Percentiles rank a stretch among this genome's conserved stretches.
These are phyloP conservation scores for Xylaria sp. DNA, from an alignment of 2,329 filamentous ascomycete genomes.

Conservation along the genomic window DNA sequence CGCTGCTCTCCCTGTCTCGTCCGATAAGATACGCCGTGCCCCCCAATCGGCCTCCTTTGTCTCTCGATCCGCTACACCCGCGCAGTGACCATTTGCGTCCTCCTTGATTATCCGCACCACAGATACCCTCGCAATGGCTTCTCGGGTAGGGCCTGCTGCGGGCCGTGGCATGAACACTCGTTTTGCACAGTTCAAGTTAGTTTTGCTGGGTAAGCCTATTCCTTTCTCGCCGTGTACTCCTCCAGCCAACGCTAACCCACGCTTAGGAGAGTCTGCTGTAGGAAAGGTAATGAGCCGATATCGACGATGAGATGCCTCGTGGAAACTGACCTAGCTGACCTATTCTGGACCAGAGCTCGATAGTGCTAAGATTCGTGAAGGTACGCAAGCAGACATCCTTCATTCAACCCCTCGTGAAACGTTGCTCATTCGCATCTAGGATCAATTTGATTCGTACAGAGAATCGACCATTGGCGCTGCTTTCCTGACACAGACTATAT, in stretches of 20 bases:
- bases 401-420: slow-evolving; percentile 32
- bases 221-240: slow-evolving; percentile 3
- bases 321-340: slow-evolving; percentile 30
- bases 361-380: slow-evolving; percentile 98
- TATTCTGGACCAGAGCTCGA: slow-evolving; percentile 74
- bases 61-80: slow-evolving; percentile 25
- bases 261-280: slow-evolving; percentile 91
- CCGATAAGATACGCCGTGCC: slow-evolving; percentile 34
- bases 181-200: slow-evolving; percentile 99
- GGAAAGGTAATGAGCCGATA: slow-evolving; percentile 75
- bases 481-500: slow-evolving; percentile 98
- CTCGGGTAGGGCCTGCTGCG: slow-evolving; percentile 71
- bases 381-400: slow-evolving; percentile 51
- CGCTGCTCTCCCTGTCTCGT: slow-evolving; percentile 11
- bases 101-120: slow-evolving; percentile 19
- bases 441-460: slow-evolving; percentile 97
- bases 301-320: slow-evolving; percentile 1
- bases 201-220: slow-evolving; percentile 78
- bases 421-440: slow-evolving; percentile 56
- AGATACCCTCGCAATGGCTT: slow-evolving; percentile 70
- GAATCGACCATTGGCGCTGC: slow-evolving; percentile 98
- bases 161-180: slow-evolving; percentile 74
- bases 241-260: slow-evolving; percentile 18
- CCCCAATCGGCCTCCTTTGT: slow-evolving; percentile 27
- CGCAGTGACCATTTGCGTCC: slow-evolving; percentile 18